Base-by-base conservation (phyloP, 768 basidiomycete genomes). In the Mycena haematopus region DNA sequence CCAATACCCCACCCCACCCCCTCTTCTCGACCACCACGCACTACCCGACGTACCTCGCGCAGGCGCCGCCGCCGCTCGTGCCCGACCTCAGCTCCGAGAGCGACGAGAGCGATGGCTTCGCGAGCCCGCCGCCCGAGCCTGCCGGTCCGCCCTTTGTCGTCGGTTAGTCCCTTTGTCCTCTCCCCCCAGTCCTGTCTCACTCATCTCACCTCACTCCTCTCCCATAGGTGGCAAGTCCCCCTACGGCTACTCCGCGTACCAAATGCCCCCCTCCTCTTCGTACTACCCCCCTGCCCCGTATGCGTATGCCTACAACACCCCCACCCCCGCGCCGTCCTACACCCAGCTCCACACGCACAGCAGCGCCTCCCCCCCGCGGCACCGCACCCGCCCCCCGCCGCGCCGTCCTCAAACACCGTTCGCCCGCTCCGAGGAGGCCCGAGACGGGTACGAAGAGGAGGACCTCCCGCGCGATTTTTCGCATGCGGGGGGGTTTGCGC, bases 71-170 rank as follows among this genome's bases (percentile, higher is more conserved):
- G 0, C 77, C 83, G 11, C 83, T 88, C 65, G 76, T 89, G 56
- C 85, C 84, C 27, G 88, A 90, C 73, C 69, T 87, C 62, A 86
- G 84, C 38, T 82, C 80, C 19, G 86, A 86, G 72, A 86, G 84
- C 6, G 88, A 89, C 68, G 87, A 89, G 76, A 84, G 82, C 58
- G 88, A 89, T 72, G 81, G 80, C 54, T 80, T 83, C 64, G 58
- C 74, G 13, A 75, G 74, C 56, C 75, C 78, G 8, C 78, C 77
- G 13, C 71, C 75, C 22, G 75, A 75, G 51, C 62, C 63, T 19
- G 57, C 63, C 33, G 46, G 24, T n/a, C 17, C n/a, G 10, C 29
- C 22, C 13, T 22, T 11, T 11, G 24, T 52, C 51, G 5, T 19
- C 40, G 40, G 40, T 17, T 42, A 10, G 36, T 36, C 36, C 3